phyloP scores from a whole-genome alignment of 306 rosid genomes.

The Corylus americana region DNA sequence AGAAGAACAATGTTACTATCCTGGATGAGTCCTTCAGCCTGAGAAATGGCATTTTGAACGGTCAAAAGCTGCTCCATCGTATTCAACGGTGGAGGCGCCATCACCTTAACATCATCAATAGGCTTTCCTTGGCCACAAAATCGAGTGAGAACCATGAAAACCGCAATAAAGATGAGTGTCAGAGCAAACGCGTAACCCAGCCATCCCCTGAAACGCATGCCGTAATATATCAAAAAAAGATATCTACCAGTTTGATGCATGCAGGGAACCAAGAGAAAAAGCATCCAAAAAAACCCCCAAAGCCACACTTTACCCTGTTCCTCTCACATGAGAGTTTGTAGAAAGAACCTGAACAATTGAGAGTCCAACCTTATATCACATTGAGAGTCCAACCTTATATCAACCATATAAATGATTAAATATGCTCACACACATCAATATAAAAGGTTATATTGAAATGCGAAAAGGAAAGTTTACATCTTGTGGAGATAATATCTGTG shows the following conservation, averaged over 20 bases:
- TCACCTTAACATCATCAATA: constrained; percentile 61
- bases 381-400: too few relatives aligned
- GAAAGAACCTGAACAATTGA: neutral
- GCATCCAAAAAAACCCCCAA: neutral
- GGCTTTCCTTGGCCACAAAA: constrained; percentile 53
- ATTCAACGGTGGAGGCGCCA: constrained; percentile 80
- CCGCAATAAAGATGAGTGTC: constrained; percentile 45
- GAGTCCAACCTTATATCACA: too few relatives aligned
- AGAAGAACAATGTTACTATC: constrained; percentile 78
- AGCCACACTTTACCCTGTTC: neutral
- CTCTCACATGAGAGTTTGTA: neutral
- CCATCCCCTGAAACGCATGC: constrained; percentile 75
- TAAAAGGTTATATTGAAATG: neutral
- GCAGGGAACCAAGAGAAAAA: constrained; percentile 1
- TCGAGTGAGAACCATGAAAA: constrained; percentile 69
- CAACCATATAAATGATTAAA: neutral
- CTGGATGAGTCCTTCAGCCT: constrained; percentile 74
- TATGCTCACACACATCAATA: neutral
- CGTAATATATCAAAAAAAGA: constrained; percentile 18
- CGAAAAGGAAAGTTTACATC: neutral
- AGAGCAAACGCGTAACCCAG: constrained; percentile 61
- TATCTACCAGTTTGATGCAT: constrained; percentile 3
- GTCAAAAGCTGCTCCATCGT: constrained; percentile 96
- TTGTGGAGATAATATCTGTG: neutral
- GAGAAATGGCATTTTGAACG: constrained; percentile 81